These are phyloP conservation scores for Aureobasidium sp. DNA, from an alignment of 2,329 filamentous ascomycete species.

Conservation along the genomic window DNA sequence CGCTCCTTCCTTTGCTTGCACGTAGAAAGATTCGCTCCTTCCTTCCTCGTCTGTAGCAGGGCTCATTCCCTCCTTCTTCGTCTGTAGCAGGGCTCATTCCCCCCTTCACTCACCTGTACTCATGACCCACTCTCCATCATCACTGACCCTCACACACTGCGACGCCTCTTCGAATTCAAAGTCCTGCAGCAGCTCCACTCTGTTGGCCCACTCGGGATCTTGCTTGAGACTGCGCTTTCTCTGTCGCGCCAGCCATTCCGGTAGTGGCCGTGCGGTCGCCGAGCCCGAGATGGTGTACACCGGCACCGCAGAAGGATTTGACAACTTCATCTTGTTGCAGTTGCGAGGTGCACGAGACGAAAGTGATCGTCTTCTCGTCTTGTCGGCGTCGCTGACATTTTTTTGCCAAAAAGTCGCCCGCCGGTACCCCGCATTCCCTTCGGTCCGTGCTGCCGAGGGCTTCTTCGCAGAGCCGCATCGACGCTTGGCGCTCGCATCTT, in stretches of 20 bases:
- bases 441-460: slow-evolving; percentile 1
- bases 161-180: slow-evolving; percentile 98
- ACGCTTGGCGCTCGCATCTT: not conserved
- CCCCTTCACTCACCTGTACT: slow-evolving; percentile 62
- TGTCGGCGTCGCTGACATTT: slow-evolving; percentile 15
- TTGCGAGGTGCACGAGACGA: not conserved
- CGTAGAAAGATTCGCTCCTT: no score
- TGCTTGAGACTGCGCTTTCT: slow-evolving; percentile 88
- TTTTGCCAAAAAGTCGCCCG: not conserved
- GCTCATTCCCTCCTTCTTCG: no score
- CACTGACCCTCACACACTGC: slow-evolving; percentile 78
- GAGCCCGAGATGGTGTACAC: slow-evolving; percentile 95
- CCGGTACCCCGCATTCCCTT: not conserved
- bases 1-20: no score
- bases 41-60: no score
- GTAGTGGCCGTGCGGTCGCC: slow-evolving; percentile 76
- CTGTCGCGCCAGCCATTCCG: slow-evolving; percentile 89
- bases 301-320: slow-evolving; percentile 72
- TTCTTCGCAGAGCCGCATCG: slow-evolving; percentile 3
- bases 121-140: slow-evolving; percentile 97
- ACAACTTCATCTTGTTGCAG: slow-evolving; percentile 60
- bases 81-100: not conserved
- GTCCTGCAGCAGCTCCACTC: slow-evolving; percentile 90
- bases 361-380: no score
- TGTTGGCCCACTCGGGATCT: slow-evolving; percentile 85